Evolutionary conservation across 192 early-diverging fungal genomes (phyloP).

Genomic region (Backusella liffmaniae): DNA sequence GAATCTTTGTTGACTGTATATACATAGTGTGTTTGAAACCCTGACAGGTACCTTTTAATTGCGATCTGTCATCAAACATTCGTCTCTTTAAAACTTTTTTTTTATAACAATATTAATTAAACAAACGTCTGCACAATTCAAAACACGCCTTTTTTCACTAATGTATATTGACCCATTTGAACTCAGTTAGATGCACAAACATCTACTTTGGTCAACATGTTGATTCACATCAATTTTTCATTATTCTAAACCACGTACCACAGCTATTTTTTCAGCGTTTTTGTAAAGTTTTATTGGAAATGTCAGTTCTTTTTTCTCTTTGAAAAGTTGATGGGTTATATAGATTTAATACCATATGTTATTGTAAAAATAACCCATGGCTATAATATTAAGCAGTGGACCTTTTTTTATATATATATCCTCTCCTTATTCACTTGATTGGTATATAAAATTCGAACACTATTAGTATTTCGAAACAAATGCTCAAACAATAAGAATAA

Average conservation of each 20-base stretch:
- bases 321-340: no score
- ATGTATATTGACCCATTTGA: neutral
- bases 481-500: no score
- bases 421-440: no score
- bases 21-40: neutral
- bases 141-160: neutral
- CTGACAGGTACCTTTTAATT: neutral
- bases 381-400: no score
- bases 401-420: no score
- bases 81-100: conserved; percentile 1
- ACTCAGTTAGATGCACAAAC: neutral
- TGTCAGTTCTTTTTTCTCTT: no score
- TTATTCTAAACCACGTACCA: neutral
- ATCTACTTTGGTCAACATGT: neutral
- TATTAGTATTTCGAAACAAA: no score
- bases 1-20: neutral
- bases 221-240: neutral
- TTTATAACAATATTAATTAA: neutral
- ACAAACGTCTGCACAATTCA: neutral
- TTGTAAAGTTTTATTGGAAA: no score
- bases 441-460: no score
- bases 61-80: neutral
- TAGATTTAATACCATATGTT: no score
- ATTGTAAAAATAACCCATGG: no score
- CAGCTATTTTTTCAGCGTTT: neutral